Evolutionary conservation across 768 basidiomycete genomes (phyloP).

Genomic region (Boletus rex-veris): DNA sequence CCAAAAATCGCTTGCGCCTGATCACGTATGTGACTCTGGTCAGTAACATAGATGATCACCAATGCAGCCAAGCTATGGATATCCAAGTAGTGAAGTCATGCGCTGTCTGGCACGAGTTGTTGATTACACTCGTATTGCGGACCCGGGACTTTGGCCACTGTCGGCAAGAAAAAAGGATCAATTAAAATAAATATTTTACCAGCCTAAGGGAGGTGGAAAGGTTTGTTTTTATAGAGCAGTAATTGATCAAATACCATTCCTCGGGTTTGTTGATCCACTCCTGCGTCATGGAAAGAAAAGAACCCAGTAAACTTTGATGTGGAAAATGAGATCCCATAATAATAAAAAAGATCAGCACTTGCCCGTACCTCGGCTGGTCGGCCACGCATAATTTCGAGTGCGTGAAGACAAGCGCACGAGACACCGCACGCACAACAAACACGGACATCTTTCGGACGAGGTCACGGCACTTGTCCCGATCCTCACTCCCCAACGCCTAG

Average conservation of each 20-base stretch:
- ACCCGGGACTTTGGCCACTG: conserved; percentile 8
- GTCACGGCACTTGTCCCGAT: conserved; percentile 16
- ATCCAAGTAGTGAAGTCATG: conserved; percentile 19
- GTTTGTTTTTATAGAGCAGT: conserved; percentile 14
- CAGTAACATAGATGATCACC: conserved; percentile 17
- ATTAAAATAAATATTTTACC: conserved; percentile 9
- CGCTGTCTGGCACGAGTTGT: conserved; percentile 4
- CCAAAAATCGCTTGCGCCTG: no score
- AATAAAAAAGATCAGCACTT: background rate
- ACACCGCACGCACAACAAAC: conserved; percentile 19
- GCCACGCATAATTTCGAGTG: conserved; percentile 24
- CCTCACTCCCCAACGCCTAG: conserved; percentile 4
- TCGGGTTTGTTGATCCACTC: conserved; percentile 20
- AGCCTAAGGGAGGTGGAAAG: conserved; percentile 12
- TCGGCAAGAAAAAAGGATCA: background rate
- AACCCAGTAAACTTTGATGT: conserved; percentile 15
- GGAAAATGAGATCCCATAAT: background rate
- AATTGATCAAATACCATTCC: conserved; percentile 26
- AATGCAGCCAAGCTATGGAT: conserved; percentile 23
- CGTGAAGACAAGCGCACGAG: conserved; percentile 24
- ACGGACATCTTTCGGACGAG: conserved; percentile 18
- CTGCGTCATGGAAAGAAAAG: conserved; percentile 11
- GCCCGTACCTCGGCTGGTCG: conserved; percentile 10
- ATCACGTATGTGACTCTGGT: conserved; percentile 11
- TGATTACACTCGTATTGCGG: conserved; percentile 19